These are phyloP conservation scores for Arachis monticola DNA, from an alignment of 331 rosid species.

Conservation along the genomic window DNA sequence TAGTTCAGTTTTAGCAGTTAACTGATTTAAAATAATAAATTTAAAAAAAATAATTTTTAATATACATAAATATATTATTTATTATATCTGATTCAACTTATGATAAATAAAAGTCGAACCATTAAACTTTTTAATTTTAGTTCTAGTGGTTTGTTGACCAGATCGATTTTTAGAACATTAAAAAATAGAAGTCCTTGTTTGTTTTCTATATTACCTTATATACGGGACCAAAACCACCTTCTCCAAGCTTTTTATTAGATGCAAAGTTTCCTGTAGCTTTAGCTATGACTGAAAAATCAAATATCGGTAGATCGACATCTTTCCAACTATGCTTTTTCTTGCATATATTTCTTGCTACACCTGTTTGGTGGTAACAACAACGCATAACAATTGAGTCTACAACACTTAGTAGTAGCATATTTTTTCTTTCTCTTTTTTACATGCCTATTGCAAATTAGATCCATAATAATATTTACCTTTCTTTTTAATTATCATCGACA, in stretches of 20 bases:
- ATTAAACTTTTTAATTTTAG: too few species aligned
- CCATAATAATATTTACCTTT: not conserved
- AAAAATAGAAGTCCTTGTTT: not conserved
- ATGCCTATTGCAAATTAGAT: too few species aligned
- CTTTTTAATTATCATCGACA: not conserved
- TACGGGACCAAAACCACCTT: constrained; percentile 33
- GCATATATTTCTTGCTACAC: not conserved
- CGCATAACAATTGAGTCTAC: too few species aligned
- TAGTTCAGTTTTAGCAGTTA: too few species aligned
- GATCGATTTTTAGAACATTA: not conserved
- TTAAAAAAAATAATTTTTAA: too few species aligned
- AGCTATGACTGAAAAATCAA: constrained; percentile 20
- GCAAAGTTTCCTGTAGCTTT: constrained; percentile 35
- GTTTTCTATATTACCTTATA: not conserved
- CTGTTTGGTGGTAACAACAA: not conserved
- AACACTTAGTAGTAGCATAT: too few species aligned
- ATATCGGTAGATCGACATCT: constrained; percentile 23
- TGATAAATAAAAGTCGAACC: too few species aligned
- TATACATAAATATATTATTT: too few species aligned
- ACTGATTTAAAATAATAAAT: too few species aligned
- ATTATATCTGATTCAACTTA: too few species aligned
- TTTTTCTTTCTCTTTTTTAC: too few species aligned
- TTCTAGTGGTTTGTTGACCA: too few species aligned
- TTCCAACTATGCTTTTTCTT: not conserved
- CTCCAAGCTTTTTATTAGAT: constrained; percentile 31